Evolutionary conservation across 2,329 filamentous ascomycete species (phyloP).

Genomic region (Talaromyces sp.): DNA sequence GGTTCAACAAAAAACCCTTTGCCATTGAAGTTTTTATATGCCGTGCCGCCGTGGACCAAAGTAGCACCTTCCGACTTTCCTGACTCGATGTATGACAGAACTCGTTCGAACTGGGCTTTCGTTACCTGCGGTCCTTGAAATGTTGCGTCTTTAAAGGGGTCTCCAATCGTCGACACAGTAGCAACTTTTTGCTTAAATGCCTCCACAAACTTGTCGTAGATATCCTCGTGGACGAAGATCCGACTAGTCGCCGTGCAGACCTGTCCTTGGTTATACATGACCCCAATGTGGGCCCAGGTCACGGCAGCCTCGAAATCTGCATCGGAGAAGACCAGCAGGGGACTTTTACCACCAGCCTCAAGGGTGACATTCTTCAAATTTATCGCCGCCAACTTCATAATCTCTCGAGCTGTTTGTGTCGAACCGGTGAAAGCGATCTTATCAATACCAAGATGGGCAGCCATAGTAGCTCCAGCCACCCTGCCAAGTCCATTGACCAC

Average conservation of each 20-base stretch:
- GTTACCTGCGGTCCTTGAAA: slow-evolving; percentile 57
- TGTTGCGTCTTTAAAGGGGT: slow-evolving; percentile 15
- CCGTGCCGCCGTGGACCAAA: slow-evolving; percentile 43
- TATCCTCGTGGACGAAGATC: slow-evolving; percentile 52
- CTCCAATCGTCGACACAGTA: slow-evolving; percentile 18
- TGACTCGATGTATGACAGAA: slow-evolving; percentile 49
- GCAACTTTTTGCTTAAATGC: slow-evolving; percentile 35
- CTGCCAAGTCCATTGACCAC: slow-evolving; percentile 47
- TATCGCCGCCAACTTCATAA: slow-evolving; percentile 45
- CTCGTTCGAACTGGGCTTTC: slow-evolving; percentile 53
- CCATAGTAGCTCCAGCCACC: slow-evolving; percentile 49
- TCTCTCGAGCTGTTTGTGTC: slow-evolving; percentile 43
- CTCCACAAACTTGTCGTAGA: slow-evolving; percentile 42
- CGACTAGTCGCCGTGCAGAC: slow-evolving; percentile 49
- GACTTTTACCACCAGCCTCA: slow-evolving; percentile 52
- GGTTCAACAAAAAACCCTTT: slow-evolving; percentile 49
- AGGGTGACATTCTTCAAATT: slow-evolving; percentile 51
- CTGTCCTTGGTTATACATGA: slow-evolving; percentile 51
- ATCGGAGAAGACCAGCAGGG: slow-evolving; percentile 48
- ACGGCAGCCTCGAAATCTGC: slow-evolving; percentile 36
- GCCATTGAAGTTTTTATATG: slow-evolving; percentile 22
- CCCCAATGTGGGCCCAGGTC: slow-evolving; percentile 36
- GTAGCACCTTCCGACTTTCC: slow-evolving; percentile 47
- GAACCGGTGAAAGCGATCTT: slow-evolving; percentile 58
- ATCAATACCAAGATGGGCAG: slow-evolving; percentile 46